Conservation (phyloP, 768 basidiomycete genomes). For the Hypholoma fasciculare region DNA sequence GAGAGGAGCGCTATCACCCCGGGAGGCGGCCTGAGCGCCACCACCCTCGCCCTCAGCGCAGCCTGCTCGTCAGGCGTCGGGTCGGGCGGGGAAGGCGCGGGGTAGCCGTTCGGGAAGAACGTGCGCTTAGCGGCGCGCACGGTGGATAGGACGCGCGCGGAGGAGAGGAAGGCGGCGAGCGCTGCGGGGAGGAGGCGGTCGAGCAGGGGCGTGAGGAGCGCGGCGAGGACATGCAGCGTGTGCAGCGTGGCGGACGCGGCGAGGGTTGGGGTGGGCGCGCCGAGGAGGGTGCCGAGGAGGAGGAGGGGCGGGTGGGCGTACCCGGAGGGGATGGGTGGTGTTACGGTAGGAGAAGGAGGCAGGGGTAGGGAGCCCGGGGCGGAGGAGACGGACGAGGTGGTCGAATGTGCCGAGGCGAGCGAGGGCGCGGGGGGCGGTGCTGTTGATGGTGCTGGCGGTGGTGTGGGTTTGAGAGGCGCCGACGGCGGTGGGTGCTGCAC, state of each 20-base stretch:
- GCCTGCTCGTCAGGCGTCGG: conserved; percentile 79
- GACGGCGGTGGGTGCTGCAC: conserved; percentile 50
- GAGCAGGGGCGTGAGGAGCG: conserved; percentile 52
- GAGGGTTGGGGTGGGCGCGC: conserved; percentile 41
- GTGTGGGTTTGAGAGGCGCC: conserved; percentile 17
- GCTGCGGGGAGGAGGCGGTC: conserved; percentile 76
- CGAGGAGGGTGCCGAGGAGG: conserved; percentile 52
- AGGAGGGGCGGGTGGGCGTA: conserved; percentile 43
- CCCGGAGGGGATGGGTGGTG: neutral
- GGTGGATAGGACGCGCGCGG: conserved; percentile 50
- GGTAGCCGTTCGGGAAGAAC: conserved; percentile 90
- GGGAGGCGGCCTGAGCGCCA: conserved; percentile 34
- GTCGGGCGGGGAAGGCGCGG: conserved; percentile 68
- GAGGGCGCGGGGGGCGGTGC: conserved; percentile 13
- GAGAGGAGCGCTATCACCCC: conserved; percentile 41
- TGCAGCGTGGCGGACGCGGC: conserved; percentile 48
- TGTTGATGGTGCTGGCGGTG: conserved; percentile 3
- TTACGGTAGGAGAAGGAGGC: neutral
- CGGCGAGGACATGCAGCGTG: conserved; percentile 44
- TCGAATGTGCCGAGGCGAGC: conserved; percentile 16
- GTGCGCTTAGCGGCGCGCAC: conserved; percentile 61
- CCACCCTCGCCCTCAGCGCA: conserved; percentile 46
- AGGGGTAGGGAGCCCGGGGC: conserved; percentile 6
- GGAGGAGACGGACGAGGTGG: conserved; percentile 15
- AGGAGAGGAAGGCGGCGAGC: conserved; percentile 55